Conservation (phyloP, 257 asterid genomes). For the Thymus mandschuricus region DNA sequence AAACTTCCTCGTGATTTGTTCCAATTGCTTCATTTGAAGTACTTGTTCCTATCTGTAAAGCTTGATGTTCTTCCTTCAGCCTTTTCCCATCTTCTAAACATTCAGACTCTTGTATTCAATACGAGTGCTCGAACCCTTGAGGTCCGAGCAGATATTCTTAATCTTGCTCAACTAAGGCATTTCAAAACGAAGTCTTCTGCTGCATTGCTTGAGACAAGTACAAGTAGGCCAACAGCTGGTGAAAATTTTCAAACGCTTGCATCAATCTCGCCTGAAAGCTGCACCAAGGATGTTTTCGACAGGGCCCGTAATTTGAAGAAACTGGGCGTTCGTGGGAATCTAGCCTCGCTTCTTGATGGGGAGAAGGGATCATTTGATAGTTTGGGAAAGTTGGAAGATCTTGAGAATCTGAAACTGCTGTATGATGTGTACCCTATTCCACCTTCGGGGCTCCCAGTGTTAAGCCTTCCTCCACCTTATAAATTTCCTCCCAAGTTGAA, state of each 20-base stretch:
- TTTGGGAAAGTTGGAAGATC: slow-evolving; percentile 22
- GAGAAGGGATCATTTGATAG: slow-evolving; percentile 34
- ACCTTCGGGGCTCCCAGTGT: too few species aligned
- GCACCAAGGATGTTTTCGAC: too few species aligned
- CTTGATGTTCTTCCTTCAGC: slow-evolving; percentile 33
- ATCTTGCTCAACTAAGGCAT: not conserved
- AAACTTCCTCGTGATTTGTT: slow-evolving; percentile 34
- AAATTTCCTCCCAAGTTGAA: too few species aligned
- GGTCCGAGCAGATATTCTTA: slow-evolving; percentile 19
- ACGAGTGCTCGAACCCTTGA: slow-evolving; percentile 23
- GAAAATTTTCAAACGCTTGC: not conserved
- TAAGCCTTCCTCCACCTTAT: too few species aligned
- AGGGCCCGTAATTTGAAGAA: not conserved
- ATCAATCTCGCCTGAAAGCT: too few species aligned
- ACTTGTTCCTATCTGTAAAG: slow-evolving; percentile 36
- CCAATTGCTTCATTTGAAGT: slow-evolving; percentile 42
- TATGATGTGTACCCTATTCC: too few species aligned
- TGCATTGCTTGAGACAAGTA: not conserved
- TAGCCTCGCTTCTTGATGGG: too few species aligned
- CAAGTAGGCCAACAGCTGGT: slow-evolving; percentile 11
- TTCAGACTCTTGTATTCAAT: slow-evolving; percentile 49
- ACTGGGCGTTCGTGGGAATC: too few species aligned
- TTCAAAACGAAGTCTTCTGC: not conserved
- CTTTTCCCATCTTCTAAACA: slow-evolving; percentile 46
- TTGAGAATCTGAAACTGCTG: too few species aligned